Percentiles rank a stretch among this genome's conserved stretches.
These are phyloP conservation scores for Sclerotinia glacialis DNA, from an alignment of 2,329 filamentous ascomycete species.

Conservation along the genomic window DNA sequence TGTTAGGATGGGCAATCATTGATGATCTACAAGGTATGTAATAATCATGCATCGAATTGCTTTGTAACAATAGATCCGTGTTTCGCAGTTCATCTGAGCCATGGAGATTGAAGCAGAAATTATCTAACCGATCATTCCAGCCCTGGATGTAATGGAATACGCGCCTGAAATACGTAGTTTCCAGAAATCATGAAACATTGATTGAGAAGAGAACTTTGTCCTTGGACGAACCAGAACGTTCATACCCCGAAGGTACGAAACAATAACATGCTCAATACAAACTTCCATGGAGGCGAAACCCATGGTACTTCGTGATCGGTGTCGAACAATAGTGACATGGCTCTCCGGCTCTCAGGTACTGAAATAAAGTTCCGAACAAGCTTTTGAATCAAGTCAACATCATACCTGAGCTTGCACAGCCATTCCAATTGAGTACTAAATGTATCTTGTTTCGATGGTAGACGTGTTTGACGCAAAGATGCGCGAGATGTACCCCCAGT, in stretches of 20 bases:
- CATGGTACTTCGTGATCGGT: neutral
- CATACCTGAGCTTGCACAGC: neutral
- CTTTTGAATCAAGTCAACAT: conserved; percentile 4
- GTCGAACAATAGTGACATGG: conserved; percentile 3
- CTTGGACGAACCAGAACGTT: neutral
- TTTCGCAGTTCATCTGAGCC: neutral
- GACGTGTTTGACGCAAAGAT: conserved; percentile 8
- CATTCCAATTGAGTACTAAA: neutral
- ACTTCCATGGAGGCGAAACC: neutral
- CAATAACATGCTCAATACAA: neutral
- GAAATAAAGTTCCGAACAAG: conserved; percentile 9
- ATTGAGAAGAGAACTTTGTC: neutral
- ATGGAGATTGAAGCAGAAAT: neutral
- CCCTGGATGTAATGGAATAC: neutral
- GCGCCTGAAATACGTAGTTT: neutral
- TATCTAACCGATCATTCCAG: neutral
- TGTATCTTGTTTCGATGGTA: neutral
- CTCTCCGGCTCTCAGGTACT: neutral
- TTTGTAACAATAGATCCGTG: neutral
- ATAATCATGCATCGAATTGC: neutral
- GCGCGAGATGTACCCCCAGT: neutral
- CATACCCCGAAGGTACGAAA: neutral
- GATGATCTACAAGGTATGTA: neutral
- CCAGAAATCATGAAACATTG: neutral
- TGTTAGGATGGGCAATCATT: neutral